Percentiles rank a stretch among this genome's conserved stretches.
These are phyloP conservation scores for Penicillium longicatenatum DNA, from an alignment of 495 filamentous ascomycete genomes.

Conservation along the genomic window DNA sequence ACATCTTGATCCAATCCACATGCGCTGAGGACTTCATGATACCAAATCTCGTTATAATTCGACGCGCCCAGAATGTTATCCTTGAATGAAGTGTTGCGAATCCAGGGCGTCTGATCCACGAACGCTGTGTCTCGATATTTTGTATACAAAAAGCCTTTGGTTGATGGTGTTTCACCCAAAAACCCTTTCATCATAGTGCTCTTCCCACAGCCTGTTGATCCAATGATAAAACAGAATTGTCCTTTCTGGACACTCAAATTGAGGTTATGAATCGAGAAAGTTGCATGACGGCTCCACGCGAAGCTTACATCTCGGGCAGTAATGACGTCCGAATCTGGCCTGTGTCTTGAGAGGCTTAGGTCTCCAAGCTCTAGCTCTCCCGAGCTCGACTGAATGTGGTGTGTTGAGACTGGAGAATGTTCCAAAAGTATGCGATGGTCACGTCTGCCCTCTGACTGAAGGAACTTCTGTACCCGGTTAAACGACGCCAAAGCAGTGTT, in stretches of 20 bases:
- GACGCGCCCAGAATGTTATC: slow-evolving; percentile 37
- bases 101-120: slow-evolving; percentile 41
- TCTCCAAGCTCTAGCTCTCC: too few relatives aligned
- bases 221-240: slow-evolving; percentile 15
- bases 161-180: slow-evolving; percentile 48
- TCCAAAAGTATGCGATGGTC: slow-evolving; percentile 6
- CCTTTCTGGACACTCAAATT: neutral
- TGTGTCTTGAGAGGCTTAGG: too few relatives aligned
- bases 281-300: neutral
- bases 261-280: slow-evolving; percentile 1
- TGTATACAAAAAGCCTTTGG: slow-evolving; percentile 13
- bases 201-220: slow-evolving; percentile 51
- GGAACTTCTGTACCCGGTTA: slow-evolving; percentile 16
- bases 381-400: too few relatives aligned
- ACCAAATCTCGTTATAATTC: slow-evolving; percentile 36
- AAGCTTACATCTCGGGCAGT: slow-evolving; percentile 4
- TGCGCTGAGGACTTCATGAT: slow-evolving; percentile 37
- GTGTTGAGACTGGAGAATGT: neutral
- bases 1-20: slow-evolving; percentile 41
- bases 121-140: slow-evolving; percentile 32
- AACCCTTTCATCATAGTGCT: slow-evolving; percentile 51
- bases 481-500: slow-evolving; percentile 14
- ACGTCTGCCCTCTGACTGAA: slow-evolving; percentile 15
- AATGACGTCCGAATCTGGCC: neutral
- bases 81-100: slow-evolving; percentile 41